Evolutionary conservation across 805 yeast genomes (phyloP).

Genomic region (Ogataea wickerhamii): DNA sequence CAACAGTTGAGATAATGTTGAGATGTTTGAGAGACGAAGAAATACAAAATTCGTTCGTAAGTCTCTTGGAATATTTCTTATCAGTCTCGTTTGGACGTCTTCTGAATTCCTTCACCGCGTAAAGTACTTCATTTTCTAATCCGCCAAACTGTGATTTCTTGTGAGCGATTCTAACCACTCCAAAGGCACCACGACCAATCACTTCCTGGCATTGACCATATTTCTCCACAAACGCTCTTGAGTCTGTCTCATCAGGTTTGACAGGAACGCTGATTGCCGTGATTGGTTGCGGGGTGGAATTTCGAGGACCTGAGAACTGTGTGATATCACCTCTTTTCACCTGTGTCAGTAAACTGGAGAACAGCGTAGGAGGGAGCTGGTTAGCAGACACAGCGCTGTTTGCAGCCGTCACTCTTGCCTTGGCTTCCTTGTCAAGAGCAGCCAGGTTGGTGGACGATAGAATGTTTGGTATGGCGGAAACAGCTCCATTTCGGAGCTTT

Average conservation of each 20-base stretch:
- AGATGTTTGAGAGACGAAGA: slow-evolving; percentile 73
- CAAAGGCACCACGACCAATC: slow-evolving; percentile 91
- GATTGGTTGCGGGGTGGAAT: slow-evolving; percentile 19
- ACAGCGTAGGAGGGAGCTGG: slow-evolving; percentile 60
- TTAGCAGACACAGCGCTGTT: slow-evolving; percentile 15
- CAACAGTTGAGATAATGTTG: slow-evolving; percentile 74
- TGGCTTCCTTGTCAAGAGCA: slow-evolving; percentile 27
- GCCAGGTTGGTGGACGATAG: slow-evolving; percentile 35
- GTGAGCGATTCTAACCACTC: slow-evolving; percentile 87
- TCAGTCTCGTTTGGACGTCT: slow-evolving; percentile 57
- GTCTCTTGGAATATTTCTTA: slow-evolving; percentile 63
- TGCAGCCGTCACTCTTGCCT: slow-evolving; percentile 24
- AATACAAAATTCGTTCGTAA: slow-evolving; percentile 81
- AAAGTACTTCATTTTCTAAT: slow-evolving; percentile 43
- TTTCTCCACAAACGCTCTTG: slow-evolving; percentile 71
- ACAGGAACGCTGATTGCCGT: slow-evolving; percentile 22
- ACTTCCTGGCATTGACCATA: slow-evolving; percentile 95
- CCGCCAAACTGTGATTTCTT: slow-evolving; percentile 41
- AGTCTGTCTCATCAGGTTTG: slow-evolving; percentile 29
- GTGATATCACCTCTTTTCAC: slow-evolving; percentile 38
- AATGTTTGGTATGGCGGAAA: slow-evolving; percentile 69
- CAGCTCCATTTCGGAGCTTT: slow-evolving; percentile 65
- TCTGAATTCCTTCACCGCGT: slow-evolving; percentile 86
- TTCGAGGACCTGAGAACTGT: slow-evolving; percentile 24
- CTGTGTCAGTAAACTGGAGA: slow-evolving; percentile 64